Evolutionary conservation across 2,329 filamentous ascomycete species (phyloP).

Genomic region (Cladosporium sp.): DNA sequence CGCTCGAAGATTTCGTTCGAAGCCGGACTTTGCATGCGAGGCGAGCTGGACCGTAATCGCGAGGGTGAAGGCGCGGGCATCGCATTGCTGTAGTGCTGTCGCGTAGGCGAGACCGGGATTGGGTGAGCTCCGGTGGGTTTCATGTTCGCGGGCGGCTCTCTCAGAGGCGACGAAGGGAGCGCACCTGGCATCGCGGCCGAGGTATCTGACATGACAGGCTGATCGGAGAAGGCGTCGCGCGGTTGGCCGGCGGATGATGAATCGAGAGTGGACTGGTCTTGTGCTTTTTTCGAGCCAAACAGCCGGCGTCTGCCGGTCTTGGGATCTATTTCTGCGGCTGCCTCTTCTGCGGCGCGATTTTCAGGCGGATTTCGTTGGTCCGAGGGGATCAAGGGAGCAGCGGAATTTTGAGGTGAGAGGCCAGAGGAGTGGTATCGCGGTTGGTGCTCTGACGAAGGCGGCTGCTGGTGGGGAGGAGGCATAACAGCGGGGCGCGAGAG

Average conservation of each 20-base stretch:
- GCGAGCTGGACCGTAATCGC: constrained; percentile 64
- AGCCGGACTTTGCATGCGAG: constrained; percentile 73
- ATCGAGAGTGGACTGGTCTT: constrained; percentile 1
- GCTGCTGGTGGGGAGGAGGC: constrained; percentile 9
- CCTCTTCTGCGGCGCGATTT: not conserved
- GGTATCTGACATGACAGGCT: constrained; percentile 10
- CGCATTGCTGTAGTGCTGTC: constrained; percentile 20
- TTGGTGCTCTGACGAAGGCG: not conserved
- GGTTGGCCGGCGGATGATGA: not conserved
- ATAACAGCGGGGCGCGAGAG: not conserved
- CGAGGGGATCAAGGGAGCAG: constrained; percentile 12
- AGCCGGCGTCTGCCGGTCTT: constrained; percentile 21
- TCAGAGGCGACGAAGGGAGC: constrained; percentile 6
- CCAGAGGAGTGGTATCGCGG: constrained; percentile 1
- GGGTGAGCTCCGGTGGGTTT: constrained; percentile 15
- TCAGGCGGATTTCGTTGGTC: constrained; percentile 8
- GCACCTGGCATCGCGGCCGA: constrained; percentile 10
- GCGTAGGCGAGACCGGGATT: constrained; percentile 24
- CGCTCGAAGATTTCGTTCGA: constrained; percentile 82
- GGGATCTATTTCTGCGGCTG: constrained; percentile 13
- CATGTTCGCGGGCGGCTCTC: not conserved
- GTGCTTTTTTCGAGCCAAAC: constrained; percentile 19
- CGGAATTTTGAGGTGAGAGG: constrained; percentile 14
- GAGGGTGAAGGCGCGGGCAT: constrained; percentile 26
- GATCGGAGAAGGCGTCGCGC: constrained; percentile 1